A percentile compares a stretch with the other conserved stretches of the same genome.
Evolutionary conservation across 2,329 filamentous ascomycete genomes (phyloP).

Genomic region (Fusarium mexicanum): DNA sequence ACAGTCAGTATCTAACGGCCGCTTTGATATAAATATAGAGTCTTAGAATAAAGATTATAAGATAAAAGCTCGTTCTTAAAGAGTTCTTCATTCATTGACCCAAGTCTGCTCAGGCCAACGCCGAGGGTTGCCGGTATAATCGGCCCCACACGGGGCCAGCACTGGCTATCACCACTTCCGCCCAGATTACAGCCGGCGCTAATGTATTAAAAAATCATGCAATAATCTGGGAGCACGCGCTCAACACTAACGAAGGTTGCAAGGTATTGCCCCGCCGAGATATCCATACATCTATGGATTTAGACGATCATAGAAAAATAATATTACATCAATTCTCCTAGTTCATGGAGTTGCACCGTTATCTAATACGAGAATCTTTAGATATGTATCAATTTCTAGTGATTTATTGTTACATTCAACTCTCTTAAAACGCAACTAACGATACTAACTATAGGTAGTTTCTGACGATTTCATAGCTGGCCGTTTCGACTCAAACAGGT

Average conservation of each 20-base stretch:
- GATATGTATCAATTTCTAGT: neutral
- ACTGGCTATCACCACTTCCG: neutral
- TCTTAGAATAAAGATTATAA: neutral
- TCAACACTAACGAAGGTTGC: neutral
- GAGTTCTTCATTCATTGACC: neutral
- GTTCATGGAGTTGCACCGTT: neutral
- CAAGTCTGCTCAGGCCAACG: no score
- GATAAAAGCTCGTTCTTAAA: neutral
- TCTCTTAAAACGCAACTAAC: neutral
- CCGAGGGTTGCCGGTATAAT: neutral
- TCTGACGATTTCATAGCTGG: neutral
- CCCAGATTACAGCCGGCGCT: neutral
- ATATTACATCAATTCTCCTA: neutral
- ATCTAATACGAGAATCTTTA: neutral
- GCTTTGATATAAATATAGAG: no score
- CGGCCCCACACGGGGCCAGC: neutral
- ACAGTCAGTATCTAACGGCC: neutral
- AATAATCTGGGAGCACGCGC: neutral
- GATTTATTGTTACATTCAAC: neutral
- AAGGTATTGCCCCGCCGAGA: neutral
- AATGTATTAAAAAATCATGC: neutral
- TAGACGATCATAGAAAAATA: neutral
- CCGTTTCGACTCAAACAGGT: neutral
- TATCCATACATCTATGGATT: neutral
- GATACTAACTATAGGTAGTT: no score